Conservation (phyloP, 2,329 filamentous ascomycete genomes). For the Atkinsonella hypoxylon region DNA sequence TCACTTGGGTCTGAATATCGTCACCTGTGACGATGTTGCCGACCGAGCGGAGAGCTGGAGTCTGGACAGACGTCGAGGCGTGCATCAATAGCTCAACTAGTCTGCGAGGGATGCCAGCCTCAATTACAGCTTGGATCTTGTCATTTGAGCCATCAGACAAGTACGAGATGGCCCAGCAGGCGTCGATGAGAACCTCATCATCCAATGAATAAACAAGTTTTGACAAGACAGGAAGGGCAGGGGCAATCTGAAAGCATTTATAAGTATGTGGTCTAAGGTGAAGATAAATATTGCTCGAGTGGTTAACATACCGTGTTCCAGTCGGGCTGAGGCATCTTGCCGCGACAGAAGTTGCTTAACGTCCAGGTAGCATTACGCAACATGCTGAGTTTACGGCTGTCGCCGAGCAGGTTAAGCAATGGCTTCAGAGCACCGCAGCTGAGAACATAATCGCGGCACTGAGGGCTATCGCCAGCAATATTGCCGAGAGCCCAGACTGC, state of each 20-base stretch:
- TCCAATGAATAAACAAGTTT: conserved; percentile 98
- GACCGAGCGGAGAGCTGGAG: conserved; percentile 88
- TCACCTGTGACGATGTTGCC: conserved; percentile 98
- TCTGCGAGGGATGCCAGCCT: conserved; percentile 91
- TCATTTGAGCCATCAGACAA: conserved; percentile 96
- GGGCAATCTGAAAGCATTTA: conserved; percentile 57
- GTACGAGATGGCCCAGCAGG: conserved; percentile 99
- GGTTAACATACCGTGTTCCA: conserved; percentile 70
- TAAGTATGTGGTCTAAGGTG: not conserved
- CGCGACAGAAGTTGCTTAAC: conserved; percentile 98
- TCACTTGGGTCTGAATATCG: conserved; percentile 96
- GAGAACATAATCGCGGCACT: conserved; percentile 94
- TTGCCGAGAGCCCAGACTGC: conserved; percentile 98
- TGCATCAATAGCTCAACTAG: conserved; percentile 97
- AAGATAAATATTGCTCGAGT: not conserved
- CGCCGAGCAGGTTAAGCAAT: conserved; percentile 76
- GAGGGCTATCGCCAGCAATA: conserved; percentile 95
- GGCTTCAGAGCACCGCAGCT: conserved; percentile 84
- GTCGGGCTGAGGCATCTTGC: conserved; percentile 97
- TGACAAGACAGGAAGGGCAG: conserved; percentile 84
- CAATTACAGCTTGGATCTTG: conserved; percentile 98
- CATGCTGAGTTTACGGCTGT: conserved; percentile 99
- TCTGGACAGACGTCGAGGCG: conserved; percentile 95
- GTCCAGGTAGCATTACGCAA: conserved; percentile 98
- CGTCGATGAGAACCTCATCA: conserved; percentile 95